Evolutionary conservation across 371 early-diverging fungal species (phyloP), one percentile per base, ranked within the genome.

Genomic region (Mucor mucedo): DNA sequence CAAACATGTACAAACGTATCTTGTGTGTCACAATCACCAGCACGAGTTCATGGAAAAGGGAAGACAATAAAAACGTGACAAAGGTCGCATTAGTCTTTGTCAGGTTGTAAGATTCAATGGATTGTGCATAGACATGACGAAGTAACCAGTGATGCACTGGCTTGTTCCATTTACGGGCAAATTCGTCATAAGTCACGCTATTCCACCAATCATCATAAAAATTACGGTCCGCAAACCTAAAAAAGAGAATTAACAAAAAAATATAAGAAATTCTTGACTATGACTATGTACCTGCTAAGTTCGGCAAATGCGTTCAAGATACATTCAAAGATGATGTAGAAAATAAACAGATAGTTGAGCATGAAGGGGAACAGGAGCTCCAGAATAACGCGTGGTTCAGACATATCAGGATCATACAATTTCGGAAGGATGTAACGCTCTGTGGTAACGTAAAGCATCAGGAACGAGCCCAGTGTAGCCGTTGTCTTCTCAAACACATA

Each of bases 121-220:
- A 85, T 54, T 91, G 89, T 11, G 87, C 83, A 79, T 98, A 98
- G 5, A 98, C 90, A 75, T 98, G 97, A 54, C 95, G 88, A 38
- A 96, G 86, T 39, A 98, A 78, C 80, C 98, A 98, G 45, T 93
- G 87, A 72, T 99, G 96, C 30, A 98, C 99, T 2, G 96, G 97
- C 63, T 90, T 93, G 80, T 99, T 99, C 99, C 99, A 99, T 69
- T 95, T 93, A 53, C 96, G 89, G 48, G 98, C 95, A 81, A 94
- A 99, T 73, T 97, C 98, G 64, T 93, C 95, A 65, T 92, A 95
- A 1, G 91, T 89, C n/a, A 86, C 75, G 65, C 88, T 87, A 76
- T 99, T 99, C 99, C 99, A 99, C 98, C 98, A 99, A 75, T 97
- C 96, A 61, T 94, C 95, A 80, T 98, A 99, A 81, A 98, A 98